Base-by-base conservation (phyloP, 2,329 filamentous ascomycete genomes). In the Sporothrix dimorphospora region DNA sequence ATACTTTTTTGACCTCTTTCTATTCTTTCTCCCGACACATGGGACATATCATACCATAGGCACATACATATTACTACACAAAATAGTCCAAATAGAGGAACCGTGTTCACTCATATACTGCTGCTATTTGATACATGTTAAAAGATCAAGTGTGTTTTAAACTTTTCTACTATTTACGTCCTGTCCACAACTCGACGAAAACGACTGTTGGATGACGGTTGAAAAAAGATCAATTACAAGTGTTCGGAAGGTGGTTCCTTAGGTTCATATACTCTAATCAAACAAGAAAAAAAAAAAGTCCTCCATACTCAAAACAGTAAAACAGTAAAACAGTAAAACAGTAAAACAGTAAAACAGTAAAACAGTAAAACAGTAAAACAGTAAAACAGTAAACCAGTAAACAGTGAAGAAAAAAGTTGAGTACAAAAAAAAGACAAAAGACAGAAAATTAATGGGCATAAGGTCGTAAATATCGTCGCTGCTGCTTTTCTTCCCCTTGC, bases 381-480 rank as follows among this genome's bases (percentile, higher is more conserved):
- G 14, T 21, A 45, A 7, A 65, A 30, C n/a, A 27, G 30, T 34
- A 59, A 34, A 59, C 27, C 12, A 30, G 24, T n/a, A 27, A 66
- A 66, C 55, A 21, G 4, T 24, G 45, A 21, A n/a, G 30, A 3
- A 14, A 45, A 24, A 55, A 68, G 47, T n/a, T n/a, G 49, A 49
- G 7, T 38, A 30, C 14, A 47, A 30, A 27, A 67, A 27, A 51
- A 24, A 34, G 4, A 27, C 16, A 38, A 21, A 67, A 21, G 30
- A 21, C 40, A 67, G 27, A 7, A 51, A 66, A 19, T 24, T 66
- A 42, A n/a, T 30, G 24, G 40, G 53, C 53, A 19, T 61, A 70
- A 63, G 42, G 68, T 70, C 68, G 27, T 70, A 49, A 63, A 59
- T 55, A 16, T 70, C 55, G 55, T 70, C 24, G 40, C 40, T 61